A percentile compares a stretch with the other conserved stretches of the same genome.
These are phyloP conservation scores for Albizia julibrissin DNA, from an alignment of 306 rosid genomes.

Conservation along the genomic window DNA sequence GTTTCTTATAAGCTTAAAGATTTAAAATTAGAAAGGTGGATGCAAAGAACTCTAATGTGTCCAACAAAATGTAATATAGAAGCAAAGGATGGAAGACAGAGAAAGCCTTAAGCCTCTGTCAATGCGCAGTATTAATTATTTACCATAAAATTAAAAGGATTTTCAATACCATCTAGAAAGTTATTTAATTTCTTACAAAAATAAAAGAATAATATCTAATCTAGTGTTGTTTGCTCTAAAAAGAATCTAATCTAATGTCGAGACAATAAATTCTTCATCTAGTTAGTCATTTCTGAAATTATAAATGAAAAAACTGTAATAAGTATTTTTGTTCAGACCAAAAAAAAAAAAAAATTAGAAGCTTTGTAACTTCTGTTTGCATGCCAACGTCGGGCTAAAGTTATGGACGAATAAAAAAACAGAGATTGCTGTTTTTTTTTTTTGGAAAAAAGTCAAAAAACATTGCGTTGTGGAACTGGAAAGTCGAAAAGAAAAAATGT, in stretches of 20 bases:
- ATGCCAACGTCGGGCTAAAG: too few relatives aligned
- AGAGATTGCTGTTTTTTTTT: too few relatives aligned
- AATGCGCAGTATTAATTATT: too few relatives aligned
- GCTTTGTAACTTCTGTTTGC: too few relatives aligned
- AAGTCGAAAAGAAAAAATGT: too few relatives aligned
- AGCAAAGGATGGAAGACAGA: background rate
- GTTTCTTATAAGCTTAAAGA: background rate
- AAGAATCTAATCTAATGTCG: background rate
- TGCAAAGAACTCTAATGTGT: background rate
- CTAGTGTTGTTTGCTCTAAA: background rate
- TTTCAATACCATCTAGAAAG: background rate
- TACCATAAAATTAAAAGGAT: too few relatives aligned
- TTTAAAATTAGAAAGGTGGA: background rate
- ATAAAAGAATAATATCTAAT: too few relatives aligned
- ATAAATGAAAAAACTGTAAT: background rate
- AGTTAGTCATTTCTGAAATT: background rate
- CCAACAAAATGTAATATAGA: background rate
- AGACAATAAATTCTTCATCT: background rate
- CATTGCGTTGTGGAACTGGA: too few relatives aligned
- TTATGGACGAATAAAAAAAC: too few relatives aligned
- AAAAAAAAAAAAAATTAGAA: too few relatives aligned
- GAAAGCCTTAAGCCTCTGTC: background rate
- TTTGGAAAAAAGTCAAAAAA: too few relatives aligned
- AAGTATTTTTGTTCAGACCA: background rate
- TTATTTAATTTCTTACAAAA: background rate